A percentile compares a stretch with the other conserved stretches of the same genome.
Conservation (phyloP, 306 rosid genomes). For the Prunus mongolica region DNA sequence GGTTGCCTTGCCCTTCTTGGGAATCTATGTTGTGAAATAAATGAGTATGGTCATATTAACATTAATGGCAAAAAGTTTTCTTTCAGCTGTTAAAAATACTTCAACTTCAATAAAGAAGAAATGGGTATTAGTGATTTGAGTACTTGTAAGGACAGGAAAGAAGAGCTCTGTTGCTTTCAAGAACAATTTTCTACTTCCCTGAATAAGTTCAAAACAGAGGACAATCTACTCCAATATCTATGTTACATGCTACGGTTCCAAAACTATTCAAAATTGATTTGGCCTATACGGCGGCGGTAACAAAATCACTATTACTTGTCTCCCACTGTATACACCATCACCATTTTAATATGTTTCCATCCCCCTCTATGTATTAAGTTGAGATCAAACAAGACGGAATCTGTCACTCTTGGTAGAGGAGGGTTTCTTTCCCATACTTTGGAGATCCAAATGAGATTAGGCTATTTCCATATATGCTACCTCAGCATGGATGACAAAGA, state of each 20-base stretch:
- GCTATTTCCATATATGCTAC: conserved; percentile 3
- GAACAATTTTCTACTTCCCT: background rate
- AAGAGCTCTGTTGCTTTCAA: background rate
- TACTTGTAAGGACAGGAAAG: background rate
- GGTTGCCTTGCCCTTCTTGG: no score
- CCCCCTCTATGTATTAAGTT: background rate
- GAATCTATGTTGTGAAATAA: background rate
- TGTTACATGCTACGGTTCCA: background rate
- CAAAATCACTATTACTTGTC: background rate
- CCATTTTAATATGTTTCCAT: background rate
- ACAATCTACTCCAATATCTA: background rate
- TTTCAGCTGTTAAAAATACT: background rate
- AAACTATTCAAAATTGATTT: background rate
- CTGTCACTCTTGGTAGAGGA: background rate
- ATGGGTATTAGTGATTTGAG: background rate
- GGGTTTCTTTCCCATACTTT: background rate
- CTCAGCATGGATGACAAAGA: conserved; percentile 56
- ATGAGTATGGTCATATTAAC: no score
- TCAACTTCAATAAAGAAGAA: background rate
- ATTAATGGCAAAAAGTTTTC: background rate
- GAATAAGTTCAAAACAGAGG: background rate
- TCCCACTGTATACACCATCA: background rate
- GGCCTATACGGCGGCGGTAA: background rate
- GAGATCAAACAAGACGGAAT: background rate
- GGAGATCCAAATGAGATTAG: background rate